phyloP scores from a whole-genome alignment of 148 eudicot genomes.

The Selenicereus undatus region DNA sequence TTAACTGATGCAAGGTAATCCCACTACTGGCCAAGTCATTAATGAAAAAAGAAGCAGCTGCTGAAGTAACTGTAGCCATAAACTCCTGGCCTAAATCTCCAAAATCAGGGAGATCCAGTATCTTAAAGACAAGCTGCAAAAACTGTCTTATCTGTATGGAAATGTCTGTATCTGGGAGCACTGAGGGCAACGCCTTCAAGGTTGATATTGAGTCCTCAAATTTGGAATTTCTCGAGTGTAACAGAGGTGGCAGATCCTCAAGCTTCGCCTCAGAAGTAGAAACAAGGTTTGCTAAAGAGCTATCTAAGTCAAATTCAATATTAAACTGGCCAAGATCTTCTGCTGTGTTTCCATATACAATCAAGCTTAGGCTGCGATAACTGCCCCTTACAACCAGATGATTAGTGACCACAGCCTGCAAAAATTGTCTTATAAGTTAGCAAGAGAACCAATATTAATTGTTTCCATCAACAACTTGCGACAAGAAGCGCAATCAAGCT shows the following conservation, averaged over 20 bases:
- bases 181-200: conserved; percentile 51
- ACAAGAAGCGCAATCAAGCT: not conserved
- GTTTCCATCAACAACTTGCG: not conserved
- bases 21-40: conserved; percentile 39
- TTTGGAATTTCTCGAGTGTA: conserved; percentile 42
- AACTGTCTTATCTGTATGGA: conserved; percentile 57
- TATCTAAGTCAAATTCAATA: conserved; percentile 87
- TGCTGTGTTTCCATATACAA: conserved; percentile 93
- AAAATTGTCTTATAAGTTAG: conserved; percentile 13
- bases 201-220: conserved; percentile 59
- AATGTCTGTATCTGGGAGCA: conserved; percentile 47
- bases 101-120: conserved; percentile 42
- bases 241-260: conserved; percentile 87
- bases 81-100: conserved; percentile 43
- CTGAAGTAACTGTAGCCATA: conserved; percentile 46
- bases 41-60: conserved; percentile 56
- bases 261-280: conserved; percentile 68
- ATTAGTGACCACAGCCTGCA: conserved; percentile 94
- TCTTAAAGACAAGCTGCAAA: conserved; percentile 55
- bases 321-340: conserved; percentile 97
- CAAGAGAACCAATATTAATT: not conserved
- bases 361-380: conserved; percentile 95
- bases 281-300: conserved; percentile 71
- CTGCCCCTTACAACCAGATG: conserved; percentile 96
- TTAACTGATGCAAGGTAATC: conserved; percentile 37